These are phyloP conservation scores for Fusarium chuoi DNA, from an alignment of 2,329 filamentous ascomycete species.

Conservation along the genomic window DNA sequence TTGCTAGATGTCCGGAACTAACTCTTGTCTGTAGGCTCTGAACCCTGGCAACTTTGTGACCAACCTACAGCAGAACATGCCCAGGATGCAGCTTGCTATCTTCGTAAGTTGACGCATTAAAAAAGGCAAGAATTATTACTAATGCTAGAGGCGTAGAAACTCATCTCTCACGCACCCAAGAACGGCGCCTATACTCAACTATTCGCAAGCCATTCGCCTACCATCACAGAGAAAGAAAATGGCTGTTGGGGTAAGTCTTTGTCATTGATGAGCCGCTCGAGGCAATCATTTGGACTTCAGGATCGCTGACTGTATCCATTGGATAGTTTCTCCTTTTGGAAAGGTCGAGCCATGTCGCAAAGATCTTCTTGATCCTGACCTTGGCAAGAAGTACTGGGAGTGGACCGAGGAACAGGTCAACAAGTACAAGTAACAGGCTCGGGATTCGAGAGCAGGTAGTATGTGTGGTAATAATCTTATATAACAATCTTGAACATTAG, in stretches of 20 bases:
- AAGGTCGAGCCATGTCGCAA: background rate
- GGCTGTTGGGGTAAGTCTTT: background rate
- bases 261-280: background rate
- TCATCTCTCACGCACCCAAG: background rate
- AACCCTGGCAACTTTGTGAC: background rate
- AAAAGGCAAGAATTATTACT: rapidly evolving
- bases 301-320: background rate
- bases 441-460: too few species aligned
- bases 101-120: rapidly evolving
- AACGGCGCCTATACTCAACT: background rate
- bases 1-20: background rate
- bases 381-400: background rate
- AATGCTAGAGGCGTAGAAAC: rapidly evolving
- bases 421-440: background rate
- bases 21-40: background rate
- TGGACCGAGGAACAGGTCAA: background rate
- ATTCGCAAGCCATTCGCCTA: background rate
- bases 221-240: background rate
- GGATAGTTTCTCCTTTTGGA: background rate
- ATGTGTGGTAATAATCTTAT: too few species aligned
- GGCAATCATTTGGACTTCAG: rapidly evolving
- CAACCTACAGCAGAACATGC: background rate
- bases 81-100: background rate
- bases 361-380: background rate
- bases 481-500: too few species aligned